phyloP scores from a whole-genome alignment of 176 grass and related monocot species.

The Oryza meridionalis region DNA sequence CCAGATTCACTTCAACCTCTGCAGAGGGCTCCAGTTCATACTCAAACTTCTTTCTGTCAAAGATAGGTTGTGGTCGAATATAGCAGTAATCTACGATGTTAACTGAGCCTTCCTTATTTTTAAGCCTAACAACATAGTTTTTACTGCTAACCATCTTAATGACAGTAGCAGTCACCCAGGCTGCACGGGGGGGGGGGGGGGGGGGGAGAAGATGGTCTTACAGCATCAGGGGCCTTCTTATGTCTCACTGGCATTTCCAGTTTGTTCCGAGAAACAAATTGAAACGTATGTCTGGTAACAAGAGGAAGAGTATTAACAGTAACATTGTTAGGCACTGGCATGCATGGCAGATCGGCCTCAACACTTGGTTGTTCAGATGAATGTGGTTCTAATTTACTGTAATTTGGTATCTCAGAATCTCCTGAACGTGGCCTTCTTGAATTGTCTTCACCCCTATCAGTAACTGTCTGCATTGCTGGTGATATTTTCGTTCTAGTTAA shows the following conservation, averaged over 20 bases:
- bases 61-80: slow-evolving; percentile 26
- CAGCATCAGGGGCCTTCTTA: slow-evolving; percentile 5
- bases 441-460: slow-evolving; percentile 4
- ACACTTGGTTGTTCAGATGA: not conserved
- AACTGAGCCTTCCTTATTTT: not conserved
- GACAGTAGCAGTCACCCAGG: slow-evolving; percentile 37
- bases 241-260: not conserved
- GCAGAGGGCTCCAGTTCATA: slow-evolving; percentile 24
- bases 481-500: slow-evolving; percentile 28
- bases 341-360: slow-evolving; percentile 5
- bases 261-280: not conserved
- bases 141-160: slow-evolving; percentile 37
- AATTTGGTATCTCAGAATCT: not conserved
- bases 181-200: not conserved
- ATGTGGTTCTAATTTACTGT: slow-evolving; percentile 16
- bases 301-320: slow-evolving; percentile 19
- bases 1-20: slow-evolving; percentile 36
- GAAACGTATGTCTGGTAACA: not conserved
- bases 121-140: slow-evolving; percentile 27
- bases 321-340: not conserved
- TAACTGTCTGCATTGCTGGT: slow-evolving; percentile 14
- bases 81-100: slow-evolving; percentile 22
- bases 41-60: slow-evolving; percentile 29
- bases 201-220: not conserved
- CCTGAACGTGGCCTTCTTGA: not conserved